Evolutionary conservation across 805 yeast genomes (phyloP).

Genomic region (Candida orba): DNA sequence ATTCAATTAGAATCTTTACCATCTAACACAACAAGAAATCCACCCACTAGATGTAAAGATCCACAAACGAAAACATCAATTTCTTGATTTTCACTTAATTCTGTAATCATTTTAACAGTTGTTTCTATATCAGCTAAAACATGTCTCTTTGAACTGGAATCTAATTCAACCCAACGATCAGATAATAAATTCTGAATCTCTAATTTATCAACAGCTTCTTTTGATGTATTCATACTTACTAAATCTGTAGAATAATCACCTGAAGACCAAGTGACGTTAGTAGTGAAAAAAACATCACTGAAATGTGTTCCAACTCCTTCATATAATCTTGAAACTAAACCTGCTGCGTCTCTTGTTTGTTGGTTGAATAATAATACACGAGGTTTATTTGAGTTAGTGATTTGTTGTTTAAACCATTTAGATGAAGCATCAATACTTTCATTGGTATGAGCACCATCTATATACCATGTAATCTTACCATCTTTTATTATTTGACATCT

Average conservation of each 20-base stretch:
- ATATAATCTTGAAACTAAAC: conserved; percentile 50
- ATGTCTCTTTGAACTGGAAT: conserved; percentile 35
- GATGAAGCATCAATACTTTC: conserved; percentile 85
- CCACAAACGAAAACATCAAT: conserved; percentile 88
- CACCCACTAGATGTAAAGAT: conserved; percentile 91
- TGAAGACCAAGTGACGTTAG: conserved; percentile 85
- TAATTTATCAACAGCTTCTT: conserved; percentile 70
- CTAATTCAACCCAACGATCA: conserved; percentile 56
- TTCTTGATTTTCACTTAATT: conserved; percentile 12
- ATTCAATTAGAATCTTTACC: conserved; percentile 8
- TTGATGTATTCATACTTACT: conserved; percentile 77
- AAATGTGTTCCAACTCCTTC: conserved; percentile 41
- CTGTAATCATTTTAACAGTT: conserved; percentile 47
- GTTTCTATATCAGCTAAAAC: conserved; percentile 74
- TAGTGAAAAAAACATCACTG: conserved; percentile 77
- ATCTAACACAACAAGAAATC: conserved; percentile 80
- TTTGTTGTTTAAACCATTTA: conserved; percentile 59
- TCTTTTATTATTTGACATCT: conserved; percentile 70
- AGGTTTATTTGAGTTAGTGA: conserved; percentile 23
- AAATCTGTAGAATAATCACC: conserved; percentile 78
- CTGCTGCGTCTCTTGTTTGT: conserved; percentile 81
- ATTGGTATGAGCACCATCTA: conserved; percentile 94
- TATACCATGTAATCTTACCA: conserved; percentile 57
- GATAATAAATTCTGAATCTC: conserved; percentile 74
- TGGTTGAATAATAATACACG: conserved; percentile 78